Conservation (phyloP, 495 filamentous ascomycete species). For the Annulohypoxylon bovei region DNA sequence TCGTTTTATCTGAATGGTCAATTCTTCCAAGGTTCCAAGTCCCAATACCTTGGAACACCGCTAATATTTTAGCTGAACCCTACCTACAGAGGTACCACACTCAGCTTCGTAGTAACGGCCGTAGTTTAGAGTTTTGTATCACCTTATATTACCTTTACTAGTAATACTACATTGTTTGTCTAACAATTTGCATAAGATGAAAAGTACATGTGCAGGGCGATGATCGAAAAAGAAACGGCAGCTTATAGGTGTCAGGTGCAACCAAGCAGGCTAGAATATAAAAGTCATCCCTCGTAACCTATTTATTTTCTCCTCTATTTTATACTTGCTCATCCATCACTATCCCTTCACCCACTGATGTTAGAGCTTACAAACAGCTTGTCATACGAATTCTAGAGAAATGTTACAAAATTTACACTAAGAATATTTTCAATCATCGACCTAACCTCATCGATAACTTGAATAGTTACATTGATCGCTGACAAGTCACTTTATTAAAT, state of each 20-base stretch:
- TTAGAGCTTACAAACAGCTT: not conserved
- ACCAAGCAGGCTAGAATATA: conserved; percentile 14
- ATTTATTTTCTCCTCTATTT: not conserved
- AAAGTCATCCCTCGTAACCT: not conserved
- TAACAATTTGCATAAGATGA: conserved; percentile 5
- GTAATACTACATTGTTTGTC: conserved; percentile 8
- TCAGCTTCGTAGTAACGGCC: conserved; percentile 27
- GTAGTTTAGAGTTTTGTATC: conserved; percentile 36
- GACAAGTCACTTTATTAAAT: not conserved
- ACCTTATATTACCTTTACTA: conserved; percentile 22
- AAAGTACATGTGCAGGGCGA: conserved; percentile 13
- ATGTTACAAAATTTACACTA: not conserved
- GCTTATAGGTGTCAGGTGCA: conserved; percentile 6
- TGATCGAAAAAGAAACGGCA: conserved; percentile 21
- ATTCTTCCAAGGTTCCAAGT: no score
- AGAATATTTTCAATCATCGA: not conserved
- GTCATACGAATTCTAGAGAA: not conserved
- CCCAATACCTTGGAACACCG: conserved; percentile 31
- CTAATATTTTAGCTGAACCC: conserved; percentile 27
- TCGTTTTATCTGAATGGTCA: conserved; percentile 14
- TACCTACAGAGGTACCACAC: not conserved
- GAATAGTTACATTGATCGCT: not conserved
- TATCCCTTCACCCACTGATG: not conserved
- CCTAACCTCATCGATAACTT: not conserved
- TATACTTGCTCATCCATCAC: not conserved